Base-by-base conservation (phyloP, 805 yeast species). In the Kodamaea laetipori region DNA sequence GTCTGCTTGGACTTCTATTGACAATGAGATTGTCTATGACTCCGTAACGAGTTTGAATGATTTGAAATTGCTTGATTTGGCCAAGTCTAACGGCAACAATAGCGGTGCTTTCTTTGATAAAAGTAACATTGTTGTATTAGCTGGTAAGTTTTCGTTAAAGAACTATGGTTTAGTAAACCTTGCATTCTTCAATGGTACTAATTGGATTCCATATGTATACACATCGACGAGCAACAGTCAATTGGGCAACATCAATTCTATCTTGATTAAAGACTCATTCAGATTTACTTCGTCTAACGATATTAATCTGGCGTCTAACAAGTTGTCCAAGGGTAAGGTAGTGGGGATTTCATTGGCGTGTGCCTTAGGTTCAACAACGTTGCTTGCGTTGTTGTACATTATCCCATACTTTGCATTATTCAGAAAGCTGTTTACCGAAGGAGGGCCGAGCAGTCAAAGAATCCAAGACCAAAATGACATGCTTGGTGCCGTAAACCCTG, bases 201-300 rank as follows among this genome's bases (percentile, higher is more conserved):
- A 52, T 6, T 89, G 96, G 95, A 55, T 65, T 23, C 95, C 96
- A 9, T 78, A 73, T 45, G 57, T 80, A 2, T 76, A 76, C 47
- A 64, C 85, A 1, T 39, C 53, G 7, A 46, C 47, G 1, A 32
- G 36, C 1, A 35, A 46, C 7, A 49, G 47, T 21, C 37, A 50
- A 24, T 33, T 64, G 4, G 76, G 76, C 4, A 38, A 44, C 0
- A 51, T 71, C 10, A 54, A 60, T 34, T 49, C 69, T 2, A 46
- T 71, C 17, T 57, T 70, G 37, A 54, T 67, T 6, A 57, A 67
- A 39, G 75, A 71, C 42, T 45, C 57, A 4, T 67, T 51, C 45
- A 55, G 64, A 38, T 62, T 61, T 41, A 66, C 58, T 37, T 70
- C 75, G 0, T 65, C 73, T 4, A 54, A 59, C 17, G 73, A 67